Evolutionary conservation across 345 rosid species (phyloP), one percentile per base, ranked within the genome.

Genomic region (Erysimum cheiranthoides): DNA sequence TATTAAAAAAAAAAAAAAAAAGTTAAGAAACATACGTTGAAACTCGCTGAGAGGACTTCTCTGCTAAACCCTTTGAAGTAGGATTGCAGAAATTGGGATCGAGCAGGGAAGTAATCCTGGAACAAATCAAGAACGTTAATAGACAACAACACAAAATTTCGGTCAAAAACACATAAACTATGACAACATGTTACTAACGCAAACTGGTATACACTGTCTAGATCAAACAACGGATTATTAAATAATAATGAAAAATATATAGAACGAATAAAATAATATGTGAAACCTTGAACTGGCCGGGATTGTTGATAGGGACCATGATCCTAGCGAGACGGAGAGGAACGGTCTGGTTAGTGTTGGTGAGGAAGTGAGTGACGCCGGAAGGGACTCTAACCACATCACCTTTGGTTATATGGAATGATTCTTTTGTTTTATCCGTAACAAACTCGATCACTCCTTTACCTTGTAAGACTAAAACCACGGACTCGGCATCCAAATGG

Each of bases 351-450:
- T 81, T 77, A 4, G 65, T 68, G 80, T 79, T 86, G 31, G 77
- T 68, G 8, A 78, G 3, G 53, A 84, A 85, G 30, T 77, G 35
- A 0, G 82, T 65, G 52, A 81, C 51, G 17, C 86, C 81, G 0
- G 84, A 72, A 10, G 82, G 83, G 5, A 85, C 61, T 62, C 68
- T 82, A 10, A 81, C 27, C 35, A 84, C 87, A 59, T 85, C 82
- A 6, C 89, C 88, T 7, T 3, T 49, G 39, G 60, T 68, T 71
- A 86, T 28, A 28, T 79, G 63, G 60, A 81, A 76, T 0, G 85
- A 50, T 43, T 78, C 76, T 25, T 78, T 85, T 45, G 32, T 72
- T 14, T 66, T 82, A 46, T 78, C 75, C 7, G 73, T 51, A 52
- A 79, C 79, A 16, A 80, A 43, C 35, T 42, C 70, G 12, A 84